These are phyloP conservation scores for Penicillium goetzii DNA, from an alignment of 495 filamentous ascomycete species.

Conservation along the genomic window DNA sequence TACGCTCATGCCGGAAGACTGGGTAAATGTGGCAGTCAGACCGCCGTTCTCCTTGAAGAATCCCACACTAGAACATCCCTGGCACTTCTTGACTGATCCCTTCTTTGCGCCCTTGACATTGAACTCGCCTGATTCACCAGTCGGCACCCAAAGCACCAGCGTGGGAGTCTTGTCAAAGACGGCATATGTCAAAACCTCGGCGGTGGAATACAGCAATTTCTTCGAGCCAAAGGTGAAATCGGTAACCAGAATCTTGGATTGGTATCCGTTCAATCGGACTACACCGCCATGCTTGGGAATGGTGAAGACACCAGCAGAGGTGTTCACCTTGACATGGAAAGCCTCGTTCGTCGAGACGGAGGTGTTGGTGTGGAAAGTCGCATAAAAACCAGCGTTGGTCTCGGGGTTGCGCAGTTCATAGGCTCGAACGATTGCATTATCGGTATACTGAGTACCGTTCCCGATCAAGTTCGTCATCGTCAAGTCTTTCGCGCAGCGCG, in stretches of 20 bases:
- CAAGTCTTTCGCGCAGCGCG: constrained; percentile 56
- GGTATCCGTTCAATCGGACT: constrained; percentile 59
- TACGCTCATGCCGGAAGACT: constrained; percentile 50
- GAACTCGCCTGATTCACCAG: constrained; percentile 60
- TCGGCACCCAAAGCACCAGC: constrained; percentile 57
- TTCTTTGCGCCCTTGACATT: constrained; percentile 50
- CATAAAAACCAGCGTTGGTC: constrained; percentile 60
- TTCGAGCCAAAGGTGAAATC: constrained; percentile 57
- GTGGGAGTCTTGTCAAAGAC: constrained; percentile 51
- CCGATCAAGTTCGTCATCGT: constrained; percentile 56
- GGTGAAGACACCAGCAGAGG: constrained; percentile 55
- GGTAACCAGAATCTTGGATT: constrained; percentile 63
- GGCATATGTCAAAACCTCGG: constrained; percentile 59
- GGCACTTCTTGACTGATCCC: constrained; percentile 36
- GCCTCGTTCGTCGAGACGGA: constrained; percentile 47
- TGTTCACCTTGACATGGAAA: constrained; percentile 58
- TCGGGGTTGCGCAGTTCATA: constrained; percentile 60
- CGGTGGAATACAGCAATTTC: constrained; percentile 62
- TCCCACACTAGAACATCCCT: constrained; percentile 42
- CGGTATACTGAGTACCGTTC: constrained; percentile 61
- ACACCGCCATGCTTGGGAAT: constrained; percentile 43
- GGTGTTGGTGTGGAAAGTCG: constrained; percentile 55
- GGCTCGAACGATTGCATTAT: constrained; percentile 48
- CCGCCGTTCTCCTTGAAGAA: constrained; percentile 39
- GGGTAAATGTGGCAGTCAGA: constrained; percentile 46